Conservation (phyloP, 208 protist species). For the Wallacemonas collosoma region DNA sequence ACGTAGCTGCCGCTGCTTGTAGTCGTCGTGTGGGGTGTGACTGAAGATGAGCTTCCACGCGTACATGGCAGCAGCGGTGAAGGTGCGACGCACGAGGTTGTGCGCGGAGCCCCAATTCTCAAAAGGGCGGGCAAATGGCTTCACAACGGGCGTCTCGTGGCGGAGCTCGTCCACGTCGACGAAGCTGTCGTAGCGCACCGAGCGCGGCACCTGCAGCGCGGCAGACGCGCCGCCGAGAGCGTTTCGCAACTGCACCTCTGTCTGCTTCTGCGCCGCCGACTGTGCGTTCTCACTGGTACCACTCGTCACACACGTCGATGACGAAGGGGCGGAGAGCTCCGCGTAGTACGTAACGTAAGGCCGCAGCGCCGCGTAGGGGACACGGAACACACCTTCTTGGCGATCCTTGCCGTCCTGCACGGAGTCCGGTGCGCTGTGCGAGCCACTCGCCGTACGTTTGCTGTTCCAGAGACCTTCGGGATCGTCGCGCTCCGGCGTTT, state of each 20-base stretch:
- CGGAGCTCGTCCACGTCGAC: constrained; percentile 68
- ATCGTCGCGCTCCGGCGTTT: constrained; percentile 22
- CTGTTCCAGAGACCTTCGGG: background rate
- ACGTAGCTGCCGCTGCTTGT: constrained; percentile 81
- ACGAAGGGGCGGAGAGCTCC: constrained; percentile 5
- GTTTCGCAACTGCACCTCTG: no score
- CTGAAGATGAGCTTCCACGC: constrained; percentile 93
- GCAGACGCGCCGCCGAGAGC: background rate
- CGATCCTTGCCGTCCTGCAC: constrained; percentile 25
- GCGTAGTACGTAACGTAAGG: constrained; percentile 21
- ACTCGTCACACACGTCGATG: background rate
- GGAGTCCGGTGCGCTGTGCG: background rate
- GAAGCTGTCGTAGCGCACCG: constrained; percentile 58
- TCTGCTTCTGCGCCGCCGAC: no score
- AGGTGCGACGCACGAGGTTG: constrained; percentile 59
- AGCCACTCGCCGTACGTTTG: background rate
- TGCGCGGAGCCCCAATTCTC: constrained; percentile 78
- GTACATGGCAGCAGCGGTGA: constrained; percentile 80
- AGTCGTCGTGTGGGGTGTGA: constrained; percentile 88
- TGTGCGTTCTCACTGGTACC: no score
- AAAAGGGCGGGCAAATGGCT: constrained; percentile 70
- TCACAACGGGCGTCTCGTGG: constrained; percentile 42
- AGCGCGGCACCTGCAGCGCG: constrained; percentile 4
- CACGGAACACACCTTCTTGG: constrained; percentile 21
- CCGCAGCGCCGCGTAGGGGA: constrained; percentile 24